Evolutionary conservation across 768 basidiomycete species (phyloP).

Genomic region (Suillus discolor): DNA sequence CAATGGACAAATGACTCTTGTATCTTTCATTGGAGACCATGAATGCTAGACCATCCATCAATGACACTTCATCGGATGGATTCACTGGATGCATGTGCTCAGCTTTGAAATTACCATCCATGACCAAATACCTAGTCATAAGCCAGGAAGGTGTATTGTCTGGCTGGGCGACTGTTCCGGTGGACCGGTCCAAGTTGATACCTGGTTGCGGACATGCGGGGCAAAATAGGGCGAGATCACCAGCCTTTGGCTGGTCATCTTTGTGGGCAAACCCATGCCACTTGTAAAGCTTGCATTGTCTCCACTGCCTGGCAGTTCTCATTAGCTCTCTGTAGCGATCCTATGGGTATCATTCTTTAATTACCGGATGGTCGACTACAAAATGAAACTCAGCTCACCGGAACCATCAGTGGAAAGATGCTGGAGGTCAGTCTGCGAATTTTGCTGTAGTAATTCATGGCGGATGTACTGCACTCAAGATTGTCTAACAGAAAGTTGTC

Average conservation of each 20-base stretch:
- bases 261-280: slow-evolving; percentile 14
- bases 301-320: slow-evolving; percentile 19
- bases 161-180: neutral
- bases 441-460: slow-evolving; percentile 1
- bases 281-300: slow-evolving; percentile 20
- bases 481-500: neutral
- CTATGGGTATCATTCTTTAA: neutral
- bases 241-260: neutral
- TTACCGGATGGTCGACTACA: neutral
- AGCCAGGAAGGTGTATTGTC: neutral
- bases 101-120: neutral
- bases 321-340: slow-evolving; percentile 21
- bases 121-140: neutral
- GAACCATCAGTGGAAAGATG: neutral
- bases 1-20: neutral
- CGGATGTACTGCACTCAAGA: neutral
- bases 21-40: neutral
- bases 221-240: slow-evolving; percentile 2
- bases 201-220: neutral
- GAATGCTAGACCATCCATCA: neutral
- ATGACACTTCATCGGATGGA: neutral
- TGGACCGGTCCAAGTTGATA: neutral
- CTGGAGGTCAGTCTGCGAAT: neutral
- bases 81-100: neutral
- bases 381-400: neutral